Evolutionary conservation across 164 flowering plant genomes (phyloP), one percentile per base, ranked within the genome.

Genomic region (Nelumbo lutea): DNA sequence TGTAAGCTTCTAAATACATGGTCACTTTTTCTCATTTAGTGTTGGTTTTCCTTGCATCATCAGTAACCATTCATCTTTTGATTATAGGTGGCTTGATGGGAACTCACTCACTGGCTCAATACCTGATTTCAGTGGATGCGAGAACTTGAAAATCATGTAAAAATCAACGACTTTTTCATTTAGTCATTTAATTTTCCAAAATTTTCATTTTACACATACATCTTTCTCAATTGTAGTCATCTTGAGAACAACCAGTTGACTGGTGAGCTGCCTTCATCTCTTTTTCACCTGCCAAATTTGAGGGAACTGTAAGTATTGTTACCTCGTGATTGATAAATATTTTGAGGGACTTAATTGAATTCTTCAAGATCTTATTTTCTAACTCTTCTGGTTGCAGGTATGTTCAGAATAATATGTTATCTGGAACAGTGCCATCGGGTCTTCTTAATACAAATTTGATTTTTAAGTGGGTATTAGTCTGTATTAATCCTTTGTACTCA

Each of bases 221-320:
- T 62, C 1, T 69, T 74, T 76, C 5, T 64, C 47, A 77, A 42
- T 47, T 76, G 48, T 61, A 96, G 99, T 69, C 99, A 92, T 81
- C 93, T 96, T 53, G 99, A 96, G 81, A 84, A 89, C 87, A 96
- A 96, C 77, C 84, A 75, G 39, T 82, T 96, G 81, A 84, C 82
- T 50, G 99, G 99, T 52, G 81, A 75, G 71, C 75, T 96, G 67
- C 97, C 99, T 73, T 86, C 97, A 43, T 86, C 87, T 67, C 76
- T 96, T 72, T 62, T 60, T 60, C 72, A 81, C 62, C 86, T 93
- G 27, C 82, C 82, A 53, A 88, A 80, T 82, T 79, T 96, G 73
- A 86, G 69, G 73, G 93, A 90, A 77, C 78, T 96, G 99, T 96
- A 86, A 85, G 99, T 80, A 73, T 15, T 71, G 42, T 40, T 59